Evolutionary conservation across 257 asterid species (phyloP).

Genomic region (Capsicum rhomboideum): DNA sequence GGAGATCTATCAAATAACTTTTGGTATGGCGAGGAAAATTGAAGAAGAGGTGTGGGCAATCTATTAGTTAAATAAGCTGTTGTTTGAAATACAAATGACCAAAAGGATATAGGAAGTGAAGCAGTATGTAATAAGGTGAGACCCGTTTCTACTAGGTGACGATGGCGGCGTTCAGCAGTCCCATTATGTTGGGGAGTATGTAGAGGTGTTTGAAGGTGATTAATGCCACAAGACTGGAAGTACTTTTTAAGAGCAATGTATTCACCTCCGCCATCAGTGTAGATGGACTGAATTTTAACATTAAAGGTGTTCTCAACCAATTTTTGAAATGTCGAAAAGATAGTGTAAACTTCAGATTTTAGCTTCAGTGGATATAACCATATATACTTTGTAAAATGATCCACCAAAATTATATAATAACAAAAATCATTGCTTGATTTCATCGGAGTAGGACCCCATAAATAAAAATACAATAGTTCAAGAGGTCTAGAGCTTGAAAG

Average conservation of each 20-base stretch:
- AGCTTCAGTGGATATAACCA: not conserved
- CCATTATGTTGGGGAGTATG: constrained; percentile 8
- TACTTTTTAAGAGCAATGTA: not conserved
- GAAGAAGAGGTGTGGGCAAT: not conserved
- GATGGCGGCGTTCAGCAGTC: not conserved
- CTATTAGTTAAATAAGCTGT: not conserved
- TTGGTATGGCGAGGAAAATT: not conserved
- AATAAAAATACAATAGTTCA: not conserved
- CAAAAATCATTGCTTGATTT: not conserved
- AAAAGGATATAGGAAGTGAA: not conserved
- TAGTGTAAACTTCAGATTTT: not conserved
- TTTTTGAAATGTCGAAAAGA: not conserved
- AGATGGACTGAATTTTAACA: not conserved
- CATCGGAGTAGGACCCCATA: not conserved
- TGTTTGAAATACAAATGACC: not conserved
- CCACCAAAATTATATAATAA: not conserved
- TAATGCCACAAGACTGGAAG: not conserved
- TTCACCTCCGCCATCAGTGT: constrained; percentile 4
- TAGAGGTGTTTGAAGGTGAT: constrained; percentile 1
- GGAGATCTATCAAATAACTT: too few species aligned
- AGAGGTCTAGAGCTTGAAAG: too few species aligned
- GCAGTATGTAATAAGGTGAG: not conserved
- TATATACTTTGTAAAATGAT: too few species aligned
- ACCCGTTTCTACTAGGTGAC: too few species aligned
- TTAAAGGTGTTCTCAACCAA: not conserved